Percentiles rank a stretch among this genome's conserved stretches.
Evolutionary conservation across 2,329 filamentous ascomycete genomes (phyloP).

Genomic region (Parascedosporium putredinis): DNA sequence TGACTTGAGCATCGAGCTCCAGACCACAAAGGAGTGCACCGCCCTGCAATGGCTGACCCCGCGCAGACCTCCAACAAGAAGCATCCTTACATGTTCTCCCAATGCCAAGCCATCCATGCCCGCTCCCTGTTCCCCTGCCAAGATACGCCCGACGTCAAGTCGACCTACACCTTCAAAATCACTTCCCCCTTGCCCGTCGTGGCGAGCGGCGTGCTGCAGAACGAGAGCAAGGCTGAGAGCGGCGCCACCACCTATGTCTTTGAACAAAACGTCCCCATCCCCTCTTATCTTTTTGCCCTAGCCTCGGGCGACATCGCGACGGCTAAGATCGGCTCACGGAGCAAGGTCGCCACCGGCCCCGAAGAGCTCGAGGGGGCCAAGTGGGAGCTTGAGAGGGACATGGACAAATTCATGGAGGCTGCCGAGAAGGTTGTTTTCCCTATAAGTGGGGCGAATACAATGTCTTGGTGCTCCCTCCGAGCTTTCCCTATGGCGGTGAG

Average conservation of each 20-base stretch:
- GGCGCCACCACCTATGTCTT: constrained; percentile 67
- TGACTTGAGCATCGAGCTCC: constrained; percentile 53
- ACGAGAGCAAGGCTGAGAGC: constrained; percentile 35
- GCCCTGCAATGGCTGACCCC: constrained; percentile 93
- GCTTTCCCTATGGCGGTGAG: constrained; percentile 76
- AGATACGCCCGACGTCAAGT: constrained; percentile 95
- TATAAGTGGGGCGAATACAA: constrained; percentile 97
- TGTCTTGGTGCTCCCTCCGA: constrained; percentile 70
- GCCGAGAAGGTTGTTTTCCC: constrained; percentile 75
- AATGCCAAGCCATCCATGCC: constrained; percentile 94
- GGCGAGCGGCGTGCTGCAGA: constrained; percentile 64
- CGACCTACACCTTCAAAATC: constrained; percentile 84
- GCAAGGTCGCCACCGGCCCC: constrained; percentile 75
- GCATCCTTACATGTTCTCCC: constrained; percentile 95
- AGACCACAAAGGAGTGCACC: constrained; percentile 81
- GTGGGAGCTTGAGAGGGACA: constrained; percentile 85
- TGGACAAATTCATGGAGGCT: constrained; percentile 81
- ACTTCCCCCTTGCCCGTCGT: constrained; percentile 82
- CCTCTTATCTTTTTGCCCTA: constrained; percentile 82
- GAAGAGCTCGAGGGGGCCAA: constrained; percentile 76
- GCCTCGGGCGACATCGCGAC: constrained; percentile 76
- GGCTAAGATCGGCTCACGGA: constrained; percentile 78
- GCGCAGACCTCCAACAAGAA: constrained; percentile 93
- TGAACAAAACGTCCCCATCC: constrained; percentile 84
- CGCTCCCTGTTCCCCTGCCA: constrained; percentile 93